Percentiles rank a stretch among this genome's conserved stretches.
These are phyloP conservation scores for Jaltomata sinuosa DNA, from an alignment of 257 asterid species.

Conservation along the genomic window DNA sequence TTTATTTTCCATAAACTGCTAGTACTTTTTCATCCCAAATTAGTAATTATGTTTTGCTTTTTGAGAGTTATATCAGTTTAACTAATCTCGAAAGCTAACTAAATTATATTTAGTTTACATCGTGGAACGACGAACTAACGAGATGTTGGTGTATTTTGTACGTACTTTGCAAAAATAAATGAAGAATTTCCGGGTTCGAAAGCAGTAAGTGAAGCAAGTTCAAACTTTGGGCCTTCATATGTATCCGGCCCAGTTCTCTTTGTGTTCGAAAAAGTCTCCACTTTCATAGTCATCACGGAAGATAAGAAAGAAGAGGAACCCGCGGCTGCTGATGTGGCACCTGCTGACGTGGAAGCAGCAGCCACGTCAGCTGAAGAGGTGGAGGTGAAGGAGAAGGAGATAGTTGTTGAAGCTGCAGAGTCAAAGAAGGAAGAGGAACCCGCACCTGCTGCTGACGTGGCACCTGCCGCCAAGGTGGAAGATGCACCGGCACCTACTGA, in stretches of 20 bases:
- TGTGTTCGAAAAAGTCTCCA: constrained; percentile 62
- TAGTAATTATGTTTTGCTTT: too few species aligned
- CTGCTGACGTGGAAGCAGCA: constrained; percentile 9
- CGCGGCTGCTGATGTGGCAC: constrained; percentile 5
- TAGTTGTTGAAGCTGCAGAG: constrained; percentile 25
- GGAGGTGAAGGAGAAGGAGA: constrained; percentile 47
- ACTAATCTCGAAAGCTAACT: too few species aligned
- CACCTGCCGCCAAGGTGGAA: constrained; percentile 21
- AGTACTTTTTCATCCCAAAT: too few species aligned
- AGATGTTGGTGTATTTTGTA: background rate
- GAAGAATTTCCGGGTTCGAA: constrained; percentile 81
- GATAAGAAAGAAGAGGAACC: constrained; percentile 36
- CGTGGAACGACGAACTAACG: too few species aligned
- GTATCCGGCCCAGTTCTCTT: constrained; percentile 62
- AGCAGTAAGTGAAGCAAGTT: constrained; percentile 44
- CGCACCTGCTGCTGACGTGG: background rate
- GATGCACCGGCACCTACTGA: constrained; percentile 16
- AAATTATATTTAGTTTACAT: too few species aligned
- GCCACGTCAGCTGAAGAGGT: constrained; percentile 1
- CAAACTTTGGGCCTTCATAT: constrained; percentile 53
- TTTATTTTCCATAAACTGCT: too few species aligned
- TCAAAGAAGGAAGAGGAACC: constrained; percentile 25
- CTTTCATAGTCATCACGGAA: constrained; percentile 34
- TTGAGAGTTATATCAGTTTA: too few species aligned
- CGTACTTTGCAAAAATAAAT: background rate